Conservation (phyloP, 1,284 basidiomycete genomes). For the Omphalotus olearius region DNA sequence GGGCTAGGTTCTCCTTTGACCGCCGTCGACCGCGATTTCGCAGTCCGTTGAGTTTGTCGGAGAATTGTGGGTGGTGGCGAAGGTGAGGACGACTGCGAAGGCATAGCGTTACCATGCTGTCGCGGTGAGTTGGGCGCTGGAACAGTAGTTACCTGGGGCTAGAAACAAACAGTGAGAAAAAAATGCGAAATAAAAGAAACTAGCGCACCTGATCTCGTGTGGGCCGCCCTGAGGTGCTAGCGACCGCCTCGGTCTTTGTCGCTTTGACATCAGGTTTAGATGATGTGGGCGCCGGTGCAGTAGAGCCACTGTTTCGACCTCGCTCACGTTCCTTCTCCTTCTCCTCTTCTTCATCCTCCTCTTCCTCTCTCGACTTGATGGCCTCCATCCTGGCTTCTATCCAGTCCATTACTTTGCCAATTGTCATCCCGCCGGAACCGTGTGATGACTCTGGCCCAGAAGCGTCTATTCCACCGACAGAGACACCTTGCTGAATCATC, state of each 20-base stretch:
- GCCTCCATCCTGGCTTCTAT: conserved; percentile 69
- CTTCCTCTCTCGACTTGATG: conserved; percentile 63
- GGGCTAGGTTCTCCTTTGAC: conserved; percentile 14
- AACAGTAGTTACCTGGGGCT: conserved; percentile 4
- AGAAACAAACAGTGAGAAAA: conserved; percentile 2
- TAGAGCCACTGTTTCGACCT: conserved; percentile 12
- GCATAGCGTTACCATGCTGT: conserved; percentile 27
- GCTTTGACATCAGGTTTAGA: conserved; percentile 1
- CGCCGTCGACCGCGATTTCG: conserved; percentile 21
- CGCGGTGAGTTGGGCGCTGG: conserved; percentile 18
- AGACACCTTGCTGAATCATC: conserved; percentile 79
- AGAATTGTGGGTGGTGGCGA: conserved; percentile 30
- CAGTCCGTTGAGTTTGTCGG: conserved; percentile 25
- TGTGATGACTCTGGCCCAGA: conserved; percentile 31
- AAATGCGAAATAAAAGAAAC: conserved; percentile 8
- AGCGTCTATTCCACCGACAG: conserved; percentile 41
- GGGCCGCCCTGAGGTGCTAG: conserved; percentile 15
- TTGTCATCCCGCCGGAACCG: conserved; percentile 52
- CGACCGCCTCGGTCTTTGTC: neutral
- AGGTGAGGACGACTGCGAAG: conserved; percentile 26
- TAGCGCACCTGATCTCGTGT: conserved; percentile 27
- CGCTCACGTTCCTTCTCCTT: conserved; percentile 45
- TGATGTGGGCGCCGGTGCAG: conserved; percentile 16
- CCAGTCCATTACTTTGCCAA: conserved; percentile 77
- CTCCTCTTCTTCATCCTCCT: conserved; percentile 77